These are phyloP conservation scores for Sclerotinia borealis DNA, from an alignment of 2,329 filamentous ascomycete genomes.

Conservation along the genomic window DNA sequence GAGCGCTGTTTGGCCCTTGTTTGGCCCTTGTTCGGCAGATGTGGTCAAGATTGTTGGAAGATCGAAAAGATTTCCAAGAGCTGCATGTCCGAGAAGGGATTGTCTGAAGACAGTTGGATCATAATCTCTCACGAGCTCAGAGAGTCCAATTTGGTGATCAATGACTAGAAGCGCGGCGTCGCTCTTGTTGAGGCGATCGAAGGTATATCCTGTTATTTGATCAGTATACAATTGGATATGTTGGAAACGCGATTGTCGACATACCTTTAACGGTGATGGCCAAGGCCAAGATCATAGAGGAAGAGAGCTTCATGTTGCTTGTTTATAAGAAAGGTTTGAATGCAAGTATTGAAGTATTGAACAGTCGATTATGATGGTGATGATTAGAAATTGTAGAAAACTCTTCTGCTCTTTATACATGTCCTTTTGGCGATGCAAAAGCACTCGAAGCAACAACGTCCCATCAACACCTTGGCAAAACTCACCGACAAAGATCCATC, in stretches of 20 bases:
- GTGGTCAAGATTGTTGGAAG: slow-evolving; percentile 65
- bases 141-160: slow-evolving; percentile 55
- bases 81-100: slow-evolving; percentile 62
- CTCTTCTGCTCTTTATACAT: slow-evolving; percentile 1
- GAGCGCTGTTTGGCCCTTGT: slow-evolving; percentile 64
- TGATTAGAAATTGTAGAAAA: background rate
- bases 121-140: slow-evolving; percentile 57
- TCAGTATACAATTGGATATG: background rate
- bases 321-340: background rate
- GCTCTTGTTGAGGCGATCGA: slow-evolving; percentile 33
- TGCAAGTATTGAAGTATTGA: background rate
- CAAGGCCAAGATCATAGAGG: slow-evolving; percentile 13
- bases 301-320: slow-evolving; percentile 26
- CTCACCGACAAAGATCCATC: background rate
- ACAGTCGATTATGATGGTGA: background rate
- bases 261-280: slow-evolving; percentile 19
- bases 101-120: slow-evolving; percentile 58
- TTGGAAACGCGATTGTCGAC: slow-evolving; percentile 1
- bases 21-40: slow-evolving; percentile 61
- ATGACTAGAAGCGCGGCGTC: slow-evolving; percentile 49
- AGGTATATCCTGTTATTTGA: slow-evolving; percentile 21
- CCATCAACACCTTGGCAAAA: too few species aligned
- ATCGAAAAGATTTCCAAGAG: slow-evolving; percentile 59
- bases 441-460: background rate
- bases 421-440: background rate